Evolutionary conservation across 1,284 basidiomycete species (phyloP).

Genomic region (Trichosporon ovoides): DNA sequence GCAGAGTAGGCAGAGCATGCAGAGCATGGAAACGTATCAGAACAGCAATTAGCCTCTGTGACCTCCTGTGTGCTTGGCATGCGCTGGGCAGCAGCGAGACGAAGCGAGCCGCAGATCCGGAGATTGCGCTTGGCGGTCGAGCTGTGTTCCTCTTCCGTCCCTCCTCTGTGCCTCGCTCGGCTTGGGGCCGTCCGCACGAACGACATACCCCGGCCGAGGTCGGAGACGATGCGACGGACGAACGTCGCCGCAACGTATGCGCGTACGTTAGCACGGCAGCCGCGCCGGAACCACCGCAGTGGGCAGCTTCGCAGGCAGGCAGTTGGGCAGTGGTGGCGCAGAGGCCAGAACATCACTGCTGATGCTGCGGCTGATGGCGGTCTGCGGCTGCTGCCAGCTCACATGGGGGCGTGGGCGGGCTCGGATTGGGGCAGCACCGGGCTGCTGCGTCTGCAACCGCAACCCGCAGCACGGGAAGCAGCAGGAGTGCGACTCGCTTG

Average conservation of each 20-base stretch:
- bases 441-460: constrained; percentile 3
- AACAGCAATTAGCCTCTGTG: too few relatives aligned
- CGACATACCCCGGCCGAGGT: too few relatives aligned
- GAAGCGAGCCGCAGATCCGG: background rate
- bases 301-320: too few relatives aligned
- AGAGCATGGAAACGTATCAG: too few relatives aligned
- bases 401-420: background rate
- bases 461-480: background rate
- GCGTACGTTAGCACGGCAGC: too few relatives aligned
- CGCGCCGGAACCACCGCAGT: too few relatives aligned
- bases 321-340: background rate
- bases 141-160: background rate
- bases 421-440: background rate
- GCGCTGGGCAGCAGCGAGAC: background rate
- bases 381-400: background rate
- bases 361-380: too few relatives aligned
- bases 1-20: too few relatives aligned
- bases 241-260: too few relatives aligned
- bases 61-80: background rate
- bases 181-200: background rate
- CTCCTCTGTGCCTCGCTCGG: background rate
- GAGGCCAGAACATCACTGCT: too few relatives aligned
- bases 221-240: too few relatives aligned
- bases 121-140: background rate
- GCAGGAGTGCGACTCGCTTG: too few relatives aligned